Conservation (phyloP, 2,329 filamentous ascomycete species). For the Endocalyx cinctus region DNA sequence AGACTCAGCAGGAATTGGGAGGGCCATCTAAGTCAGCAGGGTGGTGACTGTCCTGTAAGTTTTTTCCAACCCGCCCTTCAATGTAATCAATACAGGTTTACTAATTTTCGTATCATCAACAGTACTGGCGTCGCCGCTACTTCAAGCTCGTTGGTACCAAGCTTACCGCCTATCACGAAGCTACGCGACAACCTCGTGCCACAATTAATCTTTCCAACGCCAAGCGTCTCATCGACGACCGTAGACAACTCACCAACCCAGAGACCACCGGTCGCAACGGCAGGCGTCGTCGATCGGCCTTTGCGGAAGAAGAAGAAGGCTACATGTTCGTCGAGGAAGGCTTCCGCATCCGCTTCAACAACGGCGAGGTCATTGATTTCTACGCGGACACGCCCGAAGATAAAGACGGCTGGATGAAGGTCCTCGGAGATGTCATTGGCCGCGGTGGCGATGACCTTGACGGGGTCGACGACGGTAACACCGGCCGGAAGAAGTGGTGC, state of each 20-base stretch:
- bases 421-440: slow-evolving; percentile 67
- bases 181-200: slow-evolving; percentile 88
- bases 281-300: slow-evolving; percentile 84
- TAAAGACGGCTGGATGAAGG: slow-evolving; percentile 94
- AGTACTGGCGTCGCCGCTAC: slow-evolving; percentile 98
- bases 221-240: slow-evolving; percentile 88
- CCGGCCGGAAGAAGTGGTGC: slow-evolving; percentile 58
- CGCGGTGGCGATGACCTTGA: slow-evolving; percentile 50
- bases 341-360: slow-evolving; percentile 97
- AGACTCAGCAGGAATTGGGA: slow-evolving; percentile 75
- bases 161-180: slow-evolving; percentile 92
- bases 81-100: background rate
- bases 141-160: slow-evolving; percentile 91
- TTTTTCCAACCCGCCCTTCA: too few species aligned
- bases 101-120: slow-evolving; percentile 37
- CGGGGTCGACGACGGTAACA: slow-evolving; percentile 36
- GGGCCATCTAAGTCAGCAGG: slow-evolving; percentile 90
- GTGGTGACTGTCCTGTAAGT: slow-evolving; percentile 93
- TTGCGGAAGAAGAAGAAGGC: slow-evolving; percentile 96
- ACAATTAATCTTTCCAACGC: slow-evolving; percentile 96
- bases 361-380: slow-evolving; percentile 97
- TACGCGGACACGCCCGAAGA: slow-evolving; percentile 85
- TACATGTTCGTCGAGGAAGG: slow-evolving; percentile 99
- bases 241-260: slow-evolving; percentile 74
- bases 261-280: slow-evolving; percentile 74